Evolutionary conservation across 768 basidiomycete species (phyloP).

Genomic region (Lactarius vividus): DNA sequence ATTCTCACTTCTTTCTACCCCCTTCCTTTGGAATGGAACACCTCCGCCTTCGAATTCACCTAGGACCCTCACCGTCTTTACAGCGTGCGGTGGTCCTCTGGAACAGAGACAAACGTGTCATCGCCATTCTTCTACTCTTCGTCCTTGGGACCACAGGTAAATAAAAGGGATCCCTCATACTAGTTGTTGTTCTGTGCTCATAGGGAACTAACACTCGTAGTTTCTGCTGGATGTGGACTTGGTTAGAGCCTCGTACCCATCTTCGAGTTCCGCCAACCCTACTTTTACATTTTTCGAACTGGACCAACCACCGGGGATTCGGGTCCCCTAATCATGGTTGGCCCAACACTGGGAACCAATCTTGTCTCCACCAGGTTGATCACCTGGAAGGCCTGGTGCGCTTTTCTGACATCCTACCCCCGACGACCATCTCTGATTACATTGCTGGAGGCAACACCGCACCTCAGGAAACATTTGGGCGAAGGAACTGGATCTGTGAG

Average conservation of each 20-base stretch:
- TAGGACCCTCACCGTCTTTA: no score
- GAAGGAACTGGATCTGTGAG: slow-evolving; percentile 4
- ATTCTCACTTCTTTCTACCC: no score
- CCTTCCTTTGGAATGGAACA: no score
- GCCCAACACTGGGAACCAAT: background rate
- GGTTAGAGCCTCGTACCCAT: background rate
- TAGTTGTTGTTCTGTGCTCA: background rate
- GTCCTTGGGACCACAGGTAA: background rate
- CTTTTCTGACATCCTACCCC: background rate
- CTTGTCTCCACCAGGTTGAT: background rate
- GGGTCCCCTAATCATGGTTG: background rate
- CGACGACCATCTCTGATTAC: background rate
- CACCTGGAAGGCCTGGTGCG: background rate
- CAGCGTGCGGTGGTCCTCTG: slow-evolving; percentile 1
- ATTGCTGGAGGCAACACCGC: background rate
- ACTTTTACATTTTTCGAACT: no score
- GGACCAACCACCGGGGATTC: background rate
- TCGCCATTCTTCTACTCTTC: background rate
- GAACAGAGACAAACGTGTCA: background rate
- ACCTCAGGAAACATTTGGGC: background rate
- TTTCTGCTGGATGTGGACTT: background rate
- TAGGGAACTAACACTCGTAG: background rate
- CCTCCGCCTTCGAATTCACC: no score
- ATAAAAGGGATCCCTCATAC: no score
- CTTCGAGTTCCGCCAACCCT: background rate